phyloP scores from a whole-genome alignment of 805 yeast genomes.

The Metschnikowia amazonensis region DNA sequence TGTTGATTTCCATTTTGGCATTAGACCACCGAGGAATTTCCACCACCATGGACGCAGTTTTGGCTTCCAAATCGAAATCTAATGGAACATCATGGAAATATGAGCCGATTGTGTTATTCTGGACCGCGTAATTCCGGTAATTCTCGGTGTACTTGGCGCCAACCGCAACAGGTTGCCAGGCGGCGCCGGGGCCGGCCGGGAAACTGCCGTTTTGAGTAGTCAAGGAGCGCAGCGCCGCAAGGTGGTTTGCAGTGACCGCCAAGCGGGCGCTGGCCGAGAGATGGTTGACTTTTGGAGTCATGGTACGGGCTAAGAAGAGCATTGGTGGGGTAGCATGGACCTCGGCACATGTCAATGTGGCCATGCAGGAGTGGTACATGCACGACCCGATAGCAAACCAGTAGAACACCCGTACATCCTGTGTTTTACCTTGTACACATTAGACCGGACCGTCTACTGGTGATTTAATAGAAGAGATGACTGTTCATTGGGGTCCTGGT shows the following conservation, averaged over 20 bases:
- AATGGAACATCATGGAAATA: conserved; percentile 73
- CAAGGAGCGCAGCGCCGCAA: neutral
- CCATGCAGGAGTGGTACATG: neutral
- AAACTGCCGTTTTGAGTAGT: neutral
- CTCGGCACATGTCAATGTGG: conserved; percentile 1
- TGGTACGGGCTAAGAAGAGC: conserved; percentile 1
- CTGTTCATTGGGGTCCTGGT: too few species aligned
- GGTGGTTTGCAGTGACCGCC: conserved; percentile 11
- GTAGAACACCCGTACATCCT: too few species aligned
- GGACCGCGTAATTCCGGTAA: conserved; percentile 43
- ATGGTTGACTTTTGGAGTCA: neutral
- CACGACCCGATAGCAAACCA: too few species aligned
- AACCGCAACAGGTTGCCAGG: conserved; percentile 5
- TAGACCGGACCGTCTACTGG: too few species aligned
- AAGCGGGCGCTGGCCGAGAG: conserved; percentile 9
- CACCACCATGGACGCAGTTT: conserved; percentile 69
- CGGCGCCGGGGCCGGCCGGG: neutral
- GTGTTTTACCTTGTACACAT: too few species aligned
- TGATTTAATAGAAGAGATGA: too few species aligned
- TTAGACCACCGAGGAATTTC: conserved; percentile 99
- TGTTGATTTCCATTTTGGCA: conserved; percentile 92
- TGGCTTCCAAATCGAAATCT: conserved; percentile 35
- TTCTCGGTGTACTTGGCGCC: conserved; percentile 36
- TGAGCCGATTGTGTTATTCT: conserved; percentile 47
- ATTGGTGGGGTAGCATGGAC: neutral